Conservation (phyloP, 2,329 filamentous ascomycete species). For the Xylaria sp. region DNA sequence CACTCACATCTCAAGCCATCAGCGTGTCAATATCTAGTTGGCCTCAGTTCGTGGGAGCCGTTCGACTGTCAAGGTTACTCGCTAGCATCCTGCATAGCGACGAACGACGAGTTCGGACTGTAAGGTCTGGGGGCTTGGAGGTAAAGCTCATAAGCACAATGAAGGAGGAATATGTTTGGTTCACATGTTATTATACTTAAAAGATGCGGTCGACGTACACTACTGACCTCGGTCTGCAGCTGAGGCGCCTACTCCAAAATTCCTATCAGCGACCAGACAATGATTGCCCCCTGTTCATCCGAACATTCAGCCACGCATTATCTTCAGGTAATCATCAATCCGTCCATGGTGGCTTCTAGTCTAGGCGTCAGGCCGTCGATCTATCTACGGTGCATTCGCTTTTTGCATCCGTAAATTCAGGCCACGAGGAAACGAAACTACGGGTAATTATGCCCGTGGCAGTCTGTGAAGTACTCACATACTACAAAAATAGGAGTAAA, state of each 20-base stretch:
- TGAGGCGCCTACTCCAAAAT: background rate
- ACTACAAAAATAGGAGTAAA: background rate
- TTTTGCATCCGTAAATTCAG: constrained; percentile 10
- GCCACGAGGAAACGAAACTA: constrained; percentile 25
- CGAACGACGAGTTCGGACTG: background rate
- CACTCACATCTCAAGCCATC: background rate
- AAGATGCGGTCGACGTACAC: constrained; percentile 1
- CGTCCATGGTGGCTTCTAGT: background rate
- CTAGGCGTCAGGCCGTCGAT: constrained; percentile 19
- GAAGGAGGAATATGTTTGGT: constrained; percentile 2
- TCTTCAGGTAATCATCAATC: background rate
- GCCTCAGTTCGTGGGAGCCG: constrained; percentile 1
- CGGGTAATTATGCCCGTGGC: constrained; percentile 10
- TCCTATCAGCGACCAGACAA: constrained; percentile 17
- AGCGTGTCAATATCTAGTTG: constrained; percentile 1
- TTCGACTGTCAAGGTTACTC: background rate
- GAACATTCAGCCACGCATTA: constrained; percentile 6
- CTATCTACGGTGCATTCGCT: constrained; percentile 8
- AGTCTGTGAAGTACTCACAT: background rate
- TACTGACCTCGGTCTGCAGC: constrained; percentile 9
- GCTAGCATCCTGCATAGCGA: background rate
- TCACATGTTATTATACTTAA: background rate
- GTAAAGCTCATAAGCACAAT: background rate
- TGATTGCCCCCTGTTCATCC: constrained; percentile 17
- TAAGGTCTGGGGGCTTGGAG: background rate